Percentiles rank a stretch among this genome's conserved stretches.
These are phyloP conservation scores for Immersiporthe knoxdaviesiana DNA, from an alignment of 2,329 filamentous ascomycete genomes.

Conservation along the genomic window DNA sequence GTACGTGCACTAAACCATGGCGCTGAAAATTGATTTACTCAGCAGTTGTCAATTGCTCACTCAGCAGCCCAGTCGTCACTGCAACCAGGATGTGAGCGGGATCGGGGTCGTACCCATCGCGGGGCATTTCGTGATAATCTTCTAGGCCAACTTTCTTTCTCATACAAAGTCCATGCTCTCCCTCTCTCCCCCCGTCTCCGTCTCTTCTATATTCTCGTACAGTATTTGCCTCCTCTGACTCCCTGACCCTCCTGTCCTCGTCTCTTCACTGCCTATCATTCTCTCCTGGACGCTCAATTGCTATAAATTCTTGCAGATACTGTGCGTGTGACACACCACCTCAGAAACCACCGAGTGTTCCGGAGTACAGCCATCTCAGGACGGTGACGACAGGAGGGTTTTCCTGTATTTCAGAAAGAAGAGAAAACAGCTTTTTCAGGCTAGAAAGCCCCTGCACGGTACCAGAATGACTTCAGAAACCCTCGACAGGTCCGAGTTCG, in stretches of 20 bases:
- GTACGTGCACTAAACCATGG: neutral
- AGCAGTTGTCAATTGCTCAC: constrained; percentile 16
- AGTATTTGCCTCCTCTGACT: neutral
- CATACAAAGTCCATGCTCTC: neutral
- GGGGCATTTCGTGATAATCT: constrained; percentile 13
- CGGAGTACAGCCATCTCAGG: neutral
- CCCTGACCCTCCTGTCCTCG: neutral
- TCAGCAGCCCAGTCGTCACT: constrained; percentile 1
- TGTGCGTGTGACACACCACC: neutral
- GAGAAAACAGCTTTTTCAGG: neutral
- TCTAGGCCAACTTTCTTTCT: neutral
- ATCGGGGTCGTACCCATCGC: neutral
- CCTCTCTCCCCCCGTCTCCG: too few relatives aligned
- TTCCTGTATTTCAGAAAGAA: neutral
- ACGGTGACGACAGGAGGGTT: neutral
- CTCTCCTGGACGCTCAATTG: neutral
- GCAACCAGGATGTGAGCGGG: neutral
- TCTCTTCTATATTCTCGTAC: neutral
- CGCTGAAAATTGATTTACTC: neutral
- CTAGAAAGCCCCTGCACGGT: neutral
- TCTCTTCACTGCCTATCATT: neutral
- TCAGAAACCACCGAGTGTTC: neutral
- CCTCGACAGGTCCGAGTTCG: constrained; percentile 59
- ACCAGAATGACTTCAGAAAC: constrained; percentile 53
- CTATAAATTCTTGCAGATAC: neutral